Conservation (phyloP, 495 filamentous ascomycete species). For the Ramalina intermedia region DNA sequence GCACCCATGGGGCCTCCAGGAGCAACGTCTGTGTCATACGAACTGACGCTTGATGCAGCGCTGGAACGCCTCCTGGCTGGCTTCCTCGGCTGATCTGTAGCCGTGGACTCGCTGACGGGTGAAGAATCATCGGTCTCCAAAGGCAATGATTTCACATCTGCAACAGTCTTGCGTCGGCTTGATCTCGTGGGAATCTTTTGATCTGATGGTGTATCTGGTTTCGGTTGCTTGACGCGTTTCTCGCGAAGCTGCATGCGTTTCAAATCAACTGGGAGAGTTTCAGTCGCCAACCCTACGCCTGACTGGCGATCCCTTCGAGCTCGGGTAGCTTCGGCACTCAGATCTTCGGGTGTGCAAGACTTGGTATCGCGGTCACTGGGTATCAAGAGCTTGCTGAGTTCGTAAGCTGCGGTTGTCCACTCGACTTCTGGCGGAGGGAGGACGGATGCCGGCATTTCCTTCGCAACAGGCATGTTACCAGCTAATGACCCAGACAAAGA, state of each 20-base stretch:
- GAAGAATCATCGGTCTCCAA: not conserved
- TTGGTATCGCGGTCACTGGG: slow-evolving; percentile 53
- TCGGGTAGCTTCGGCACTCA: slow-evolving; percentile 50
- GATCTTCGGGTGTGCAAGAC: slow-evolving; percentile 62
- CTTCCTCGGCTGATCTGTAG: slow-evolving; percentile 13
- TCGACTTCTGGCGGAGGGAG: slow-evolving; percentile 62
- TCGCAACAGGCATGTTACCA: slow-evolving; percentile 5
- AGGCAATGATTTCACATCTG: slow-evolving; percentile 22
- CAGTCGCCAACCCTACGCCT: slow-evolving; percentile 20
- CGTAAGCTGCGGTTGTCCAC: slow-evolving; percentile 70
- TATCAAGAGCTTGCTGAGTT: slow-evolving; percentile 70
- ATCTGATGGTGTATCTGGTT: slow-evolving; percentile 36
- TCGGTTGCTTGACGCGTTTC: slow-evolving; percentile 44
- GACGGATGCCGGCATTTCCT: slow-evolving; percentile 34
- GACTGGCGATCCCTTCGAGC: slow-evolving; percentile 48
- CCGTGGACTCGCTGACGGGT: slow-evolving; percentile 9
- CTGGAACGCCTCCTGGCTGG: slow-evolving; percentile 24
- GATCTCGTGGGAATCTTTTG: slow-evolving; percentile 33
- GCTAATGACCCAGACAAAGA: slow-evolving; percentile 20
- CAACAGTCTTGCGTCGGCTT: slow-evolving; percentile 52
- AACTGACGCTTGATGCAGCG: slow-evolving; percentile 24
- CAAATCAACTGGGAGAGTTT: slow-evolving; percentile 26
- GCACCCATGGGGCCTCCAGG: slow-evolving; percentile 22
- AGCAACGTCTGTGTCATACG: slow-evolving; percentile 14
- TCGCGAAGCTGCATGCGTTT: slow-evolving; percentile 59